Percentiles rank a stretch among this genome's conserved stretches.
These are phyloP conservation scores for Calvatia gigantea DNA, from an alignment of 768 basidiomycete species.

Conservation along the genomic window DNA sequence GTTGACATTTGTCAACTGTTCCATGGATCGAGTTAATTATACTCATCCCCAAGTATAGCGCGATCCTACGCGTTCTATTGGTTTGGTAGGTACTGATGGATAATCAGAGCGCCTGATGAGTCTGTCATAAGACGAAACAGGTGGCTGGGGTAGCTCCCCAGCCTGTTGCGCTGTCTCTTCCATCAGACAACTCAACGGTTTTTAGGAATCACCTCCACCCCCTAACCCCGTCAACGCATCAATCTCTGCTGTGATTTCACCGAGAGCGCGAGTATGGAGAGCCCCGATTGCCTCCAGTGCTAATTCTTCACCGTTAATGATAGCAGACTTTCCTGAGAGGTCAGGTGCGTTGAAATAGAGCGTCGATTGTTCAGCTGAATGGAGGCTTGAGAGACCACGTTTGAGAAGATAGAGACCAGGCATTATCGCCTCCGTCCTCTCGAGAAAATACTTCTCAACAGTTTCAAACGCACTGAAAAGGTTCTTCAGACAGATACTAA, in stretches of 20 bases:
- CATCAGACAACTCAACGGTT: too few relatives aligned
- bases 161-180: too few relatives aligned
- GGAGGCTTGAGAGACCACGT: constrained; percentile 5
- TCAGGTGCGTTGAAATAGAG: constrained; percentile 9
- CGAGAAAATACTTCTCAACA: not conserved
- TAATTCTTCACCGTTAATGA: not conserved
- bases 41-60: too few relatives aligned
- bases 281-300: not conserved
- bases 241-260: not conserved
- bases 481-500: too few relatives aligned
- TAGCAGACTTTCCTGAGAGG: not conserved
- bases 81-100: too few relatives aligned
- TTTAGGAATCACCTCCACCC: too few relatives aligned
- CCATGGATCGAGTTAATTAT: too few relatives aligned
- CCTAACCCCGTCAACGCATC: constrained; percentile 11
- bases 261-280: not conserved
- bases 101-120: too few relatives aligned
- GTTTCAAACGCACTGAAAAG: constrained; percentile 1
- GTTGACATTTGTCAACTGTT: too few relatives aligned
- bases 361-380: constrained; percentile 12
- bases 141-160: too few relatives aligned
- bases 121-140: too few relatives aligned
- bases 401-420: constrained; percentile 15
- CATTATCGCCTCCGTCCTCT: constrained; percentile 4
- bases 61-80: too few relatives aligned